These are phyloP conservation scores for Globisporangium emineosum DNA, from an alignment of 352 stramenopile genomes.

Conservation along the genomic window DNA sequence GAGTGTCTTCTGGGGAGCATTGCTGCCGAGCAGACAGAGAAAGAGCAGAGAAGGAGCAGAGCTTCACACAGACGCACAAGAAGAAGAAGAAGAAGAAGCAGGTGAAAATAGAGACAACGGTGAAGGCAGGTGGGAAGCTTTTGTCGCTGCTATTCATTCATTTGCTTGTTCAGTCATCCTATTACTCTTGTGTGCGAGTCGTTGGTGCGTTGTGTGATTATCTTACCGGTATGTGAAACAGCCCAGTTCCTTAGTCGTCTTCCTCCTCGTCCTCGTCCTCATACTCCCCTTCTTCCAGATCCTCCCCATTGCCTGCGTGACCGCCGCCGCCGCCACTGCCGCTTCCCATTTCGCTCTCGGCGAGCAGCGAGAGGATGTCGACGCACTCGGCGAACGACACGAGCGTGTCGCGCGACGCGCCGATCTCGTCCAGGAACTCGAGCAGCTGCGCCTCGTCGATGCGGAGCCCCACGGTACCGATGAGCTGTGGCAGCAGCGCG, in stretches of 20 bases:
- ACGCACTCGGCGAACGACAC: slow-evolving; percentile 86
- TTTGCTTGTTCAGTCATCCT: too few species aligned
- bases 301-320: slow-evolving; percentile 14
- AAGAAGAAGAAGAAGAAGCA: background rate
- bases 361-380: slow-evolving; percentile 79
- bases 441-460: slow-evolving; percentile 41
- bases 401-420: slow-evolving; percentile 54
- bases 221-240: too few species aligned
- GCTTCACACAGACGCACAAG: background rate
- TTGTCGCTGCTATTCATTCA: background rate
- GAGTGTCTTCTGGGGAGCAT: background rate
- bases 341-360: slow-evolving; percentile 38
- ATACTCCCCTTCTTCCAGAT: slow-evolving; percentile 28
- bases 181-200: background rate
- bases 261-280: slow-evolving; percentile 25
- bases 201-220: too few species aligned
- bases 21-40: background rate
- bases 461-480: slow-evolving; percentile 37
- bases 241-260: slow-evolving; percentile 16
- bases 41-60: background rate
- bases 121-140: slow-evolving; percentile 1
- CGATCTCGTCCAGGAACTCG: slow-evolving; percentile 68
- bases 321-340: background rate
- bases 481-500: slow-evolving; percentile 34
- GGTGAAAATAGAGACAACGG: slow-evolving; percentile 5